Evolutionary conservation across 306 rosid species (phyloP).

Genomic region (Bauhinia variegata): DNA sequence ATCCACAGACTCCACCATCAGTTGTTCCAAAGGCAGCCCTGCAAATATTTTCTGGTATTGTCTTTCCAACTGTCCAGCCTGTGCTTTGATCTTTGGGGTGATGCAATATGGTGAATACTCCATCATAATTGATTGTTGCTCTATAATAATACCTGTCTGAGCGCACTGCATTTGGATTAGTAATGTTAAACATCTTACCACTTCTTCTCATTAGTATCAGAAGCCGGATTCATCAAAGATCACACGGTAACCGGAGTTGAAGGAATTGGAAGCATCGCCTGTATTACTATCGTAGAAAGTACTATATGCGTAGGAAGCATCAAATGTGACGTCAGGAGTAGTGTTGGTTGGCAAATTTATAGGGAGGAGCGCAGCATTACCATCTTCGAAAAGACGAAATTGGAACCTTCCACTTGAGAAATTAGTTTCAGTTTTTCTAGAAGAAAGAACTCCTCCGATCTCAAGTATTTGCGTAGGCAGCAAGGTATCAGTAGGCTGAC

Average conservation of each 20-base stretch:
- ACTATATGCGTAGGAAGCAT: too few relatives aligned
- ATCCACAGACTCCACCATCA: constrained; percentile 43
- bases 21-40: rapidly evolving
- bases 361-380: constrained; percentile 27
- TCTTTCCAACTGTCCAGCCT: background rate
- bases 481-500: constrained; percentile 34
- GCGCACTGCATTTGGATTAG: too few relatives aligned
- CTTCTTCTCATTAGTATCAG: constrained; percentile 25
- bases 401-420: constrained; percentile 36
- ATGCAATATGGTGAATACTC: background rate
- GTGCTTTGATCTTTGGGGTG: constrained; percentile 3
- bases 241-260: constrained; percentile 23
- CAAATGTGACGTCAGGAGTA: too few relatives aligned
- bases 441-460: constrained; percentile 8
- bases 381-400: background rate
- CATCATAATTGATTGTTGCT: constrained; percentile 45
- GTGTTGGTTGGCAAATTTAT: too few relatives aligned
- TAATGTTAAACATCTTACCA: background rate
- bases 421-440: constrained; percentile 37
- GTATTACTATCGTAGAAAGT: too few relatives aligned
- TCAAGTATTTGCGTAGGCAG: constrained; percentile 42
- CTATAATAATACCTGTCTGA: too few relatives aligned
- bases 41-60: constrained; percentile 13
- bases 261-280: background rate
- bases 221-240: constrained; percentile 33